Conservation (phyloP, 176 grass and related monocot genomes). For the Phoenix dactylifera region DNA sequence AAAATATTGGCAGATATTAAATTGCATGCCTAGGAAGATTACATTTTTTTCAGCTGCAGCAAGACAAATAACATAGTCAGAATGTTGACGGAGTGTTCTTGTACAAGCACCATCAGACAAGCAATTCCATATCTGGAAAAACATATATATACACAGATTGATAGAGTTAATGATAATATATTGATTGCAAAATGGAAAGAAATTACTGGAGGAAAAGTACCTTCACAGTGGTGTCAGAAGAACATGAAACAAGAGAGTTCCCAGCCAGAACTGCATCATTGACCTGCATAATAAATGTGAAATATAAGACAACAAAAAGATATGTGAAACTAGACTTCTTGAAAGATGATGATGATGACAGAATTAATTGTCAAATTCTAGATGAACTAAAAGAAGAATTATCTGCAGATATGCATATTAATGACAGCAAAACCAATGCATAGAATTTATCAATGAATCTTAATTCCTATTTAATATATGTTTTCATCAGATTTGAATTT, state of each 20-base stretch:
- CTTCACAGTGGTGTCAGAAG: slow-evolving; percentile 96
- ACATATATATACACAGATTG: background rate
- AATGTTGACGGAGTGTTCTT: slow-evolving; percentile 79
- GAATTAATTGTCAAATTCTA: too few species aligned
- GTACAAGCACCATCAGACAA: slow-evolving; percentile 73
- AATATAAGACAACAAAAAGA: slow-evolving; percentile 5
- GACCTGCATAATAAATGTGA: slow-evolving; percentile 46
- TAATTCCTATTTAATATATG: too few species aligned
- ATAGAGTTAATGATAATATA: background rate
- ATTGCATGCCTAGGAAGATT: slow-evolving; percentile 8
- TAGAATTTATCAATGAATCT: too few species aligned
- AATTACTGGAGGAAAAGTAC: slow-evolving; percentile 29
- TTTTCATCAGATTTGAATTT: too few species aligned
- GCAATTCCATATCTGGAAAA: slow-evolving; percentile 76
- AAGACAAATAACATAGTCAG: slow-evolving; percentile 95
- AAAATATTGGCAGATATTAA: too few species aligned
- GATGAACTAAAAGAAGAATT: too few species aligned
- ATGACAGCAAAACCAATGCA: too few species aligned
- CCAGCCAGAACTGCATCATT: slow-evolving; percentile 87
- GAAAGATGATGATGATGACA: too few species aligned
- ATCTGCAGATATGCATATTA: too few species aligned
- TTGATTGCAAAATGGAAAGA: slow-evolving; percentile 6
- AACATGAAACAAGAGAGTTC: slow-evolving; percentile 90
- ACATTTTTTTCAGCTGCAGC: slow-evolving; percentile 82
- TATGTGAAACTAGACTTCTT: background rate